Percentiles rank a stretch among this genome's conserved stretches.
Conservation (phyloP, 2,329 filamentous ascomycete genomes). For the Colletotrichum sublineola region DNA sequence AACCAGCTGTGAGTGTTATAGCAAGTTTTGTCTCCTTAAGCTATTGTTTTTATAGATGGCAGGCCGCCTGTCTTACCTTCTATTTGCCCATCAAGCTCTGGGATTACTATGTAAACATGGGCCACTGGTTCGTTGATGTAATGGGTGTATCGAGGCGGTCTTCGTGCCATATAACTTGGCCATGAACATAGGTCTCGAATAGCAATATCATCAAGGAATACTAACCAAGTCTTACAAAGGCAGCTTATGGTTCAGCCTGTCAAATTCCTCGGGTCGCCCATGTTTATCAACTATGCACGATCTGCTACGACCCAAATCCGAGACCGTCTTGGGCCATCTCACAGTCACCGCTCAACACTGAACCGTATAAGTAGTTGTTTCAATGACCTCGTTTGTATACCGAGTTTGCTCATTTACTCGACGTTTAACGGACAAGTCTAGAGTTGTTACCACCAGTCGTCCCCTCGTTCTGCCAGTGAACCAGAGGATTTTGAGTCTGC, state of each 20-base stretch:
- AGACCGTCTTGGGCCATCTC: background rate
- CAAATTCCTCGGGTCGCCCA: background rate
- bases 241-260: background rate
- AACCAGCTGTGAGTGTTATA: no score
- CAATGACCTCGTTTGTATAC: background rate
- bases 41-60: no score
- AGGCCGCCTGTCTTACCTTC: no score
- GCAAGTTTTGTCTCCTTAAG: no score
- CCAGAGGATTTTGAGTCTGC: background rate
- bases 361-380: background rate
- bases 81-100: no score
- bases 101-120: no score
- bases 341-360: background rate
- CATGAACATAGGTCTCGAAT: background rate
- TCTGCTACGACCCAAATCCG: background rate
- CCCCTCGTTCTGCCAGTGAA: background rate
- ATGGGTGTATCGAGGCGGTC: no score
- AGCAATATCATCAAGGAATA: background rate
- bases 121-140: no score
- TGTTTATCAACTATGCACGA: background rate
- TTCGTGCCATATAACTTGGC: background rate
- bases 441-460: background rate
- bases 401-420: background rate
- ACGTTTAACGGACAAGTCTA: background rate
- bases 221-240: background rate